phyloP scores from a whole-genome alignment of 345 rosid species.

The Eucalyptus cloeziana region DNA sequence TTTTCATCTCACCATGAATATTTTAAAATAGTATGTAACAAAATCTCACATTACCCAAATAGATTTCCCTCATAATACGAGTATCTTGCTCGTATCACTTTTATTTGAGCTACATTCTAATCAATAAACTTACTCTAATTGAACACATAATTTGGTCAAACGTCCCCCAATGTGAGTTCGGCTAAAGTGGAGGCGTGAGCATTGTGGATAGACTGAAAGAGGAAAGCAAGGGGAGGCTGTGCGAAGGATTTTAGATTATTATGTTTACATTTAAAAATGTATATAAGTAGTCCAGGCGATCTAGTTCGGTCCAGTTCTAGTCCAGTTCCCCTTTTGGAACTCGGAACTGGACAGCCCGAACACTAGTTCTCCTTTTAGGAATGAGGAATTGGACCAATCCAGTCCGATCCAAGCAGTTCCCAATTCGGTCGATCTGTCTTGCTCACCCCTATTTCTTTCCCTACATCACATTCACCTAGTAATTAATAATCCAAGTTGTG shows the following conservation, averaged over 20 bases:
- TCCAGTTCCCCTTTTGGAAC: fast-evolving
- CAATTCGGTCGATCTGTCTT: fast-evolving
- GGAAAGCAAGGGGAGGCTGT: background rate
- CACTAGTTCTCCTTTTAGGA: background rate
- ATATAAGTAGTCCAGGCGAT: no score
- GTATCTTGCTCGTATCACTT: background rate
- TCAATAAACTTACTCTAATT: background rate
- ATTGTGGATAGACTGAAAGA: background rate
- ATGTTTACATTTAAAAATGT: background rate
- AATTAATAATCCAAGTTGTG: background rate
- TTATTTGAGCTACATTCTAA: background rate
- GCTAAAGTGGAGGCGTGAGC: background rate
- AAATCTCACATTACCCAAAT: background rate
- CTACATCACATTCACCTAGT: background rate
- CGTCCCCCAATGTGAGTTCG: background rate
- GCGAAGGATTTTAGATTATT: background rate
- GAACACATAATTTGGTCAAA: background rate
- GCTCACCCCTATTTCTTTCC: background rate
- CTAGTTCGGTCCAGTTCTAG: fast-evolving
- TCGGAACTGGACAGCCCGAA: fast-evolving
- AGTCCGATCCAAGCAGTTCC: fast-evolving
- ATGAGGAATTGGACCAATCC: fast-evolving
- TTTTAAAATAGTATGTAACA: no score
- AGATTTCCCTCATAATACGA: fast-evolving
- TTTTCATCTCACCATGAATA: fast-evolving